A percentile compares a stretch with the other conserved stretches of the same genome.
Conservation (phyloP, 2,329 filamentous ascomycete species). For the Cladosporium sp. region DNA sequence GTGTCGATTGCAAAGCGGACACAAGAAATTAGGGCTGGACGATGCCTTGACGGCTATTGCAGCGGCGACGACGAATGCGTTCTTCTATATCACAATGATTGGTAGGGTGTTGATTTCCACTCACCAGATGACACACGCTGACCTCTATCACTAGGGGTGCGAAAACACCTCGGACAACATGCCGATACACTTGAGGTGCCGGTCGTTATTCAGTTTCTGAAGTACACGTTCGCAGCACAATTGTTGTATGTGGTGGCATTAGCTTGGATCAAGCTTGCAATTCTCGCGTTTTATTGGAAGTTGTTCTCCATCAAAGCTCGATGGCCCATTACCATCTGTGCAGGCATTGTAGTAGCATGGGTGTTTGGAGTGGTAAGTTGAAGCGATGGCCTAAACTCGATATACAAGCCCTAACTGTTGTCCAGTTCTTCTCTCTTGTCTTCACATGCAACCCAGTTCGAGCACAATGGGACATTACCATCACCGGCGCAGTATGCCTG, state of each 20-base stretch:
- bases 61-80: slow-evolving; percentile 5
- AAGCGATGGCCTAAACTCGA: neutral
- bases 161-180: slow-evolving; percentile 12
- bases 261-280: slow-evolving; percentile 17
- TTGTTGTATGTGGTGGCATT: slow-evolving; percentile 17
- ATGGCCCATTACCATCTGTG: slow-evolving; percentile 12
- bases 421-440: slow-evolving; percentile 13
- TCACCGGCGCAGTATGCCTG: slow-evolving; percentile 12
- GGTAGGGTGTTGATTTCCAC: slow-evolving; percentile 5
- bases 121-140: neutral
- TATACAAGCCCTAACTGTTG: neutral
- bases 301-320: slow-evolving; percentile 18
- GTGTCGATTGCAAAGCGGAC: slow-evolving; percentile 13
- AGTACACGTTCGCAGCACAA: slow-evolving; percentile 16
- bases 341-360: slow-evolving; percentile 15
- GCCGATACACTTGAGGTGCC: slow-evolving; percentile 3
- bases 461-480: slow-evolving; percentile 16
- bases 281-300: slow-evolving; percentile 22
- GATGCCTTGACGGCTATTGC: slow-evolving; percentile 12
- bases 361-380: slow-evolving; percentile 11
- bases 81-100: slow-evolving; percentile 15
- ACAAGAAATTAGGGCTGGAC: slow-evolving; percentile 13
- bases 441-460: slow-evolving; percentile 15
- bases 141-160: slow-evolving; percentile 4
- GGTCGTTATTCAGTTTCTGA: slow-evolving; percentile 9